Evolutionary conservation across 257 asterid species (phyloP).

Genomic region (Agastache rugosa): DNA sequence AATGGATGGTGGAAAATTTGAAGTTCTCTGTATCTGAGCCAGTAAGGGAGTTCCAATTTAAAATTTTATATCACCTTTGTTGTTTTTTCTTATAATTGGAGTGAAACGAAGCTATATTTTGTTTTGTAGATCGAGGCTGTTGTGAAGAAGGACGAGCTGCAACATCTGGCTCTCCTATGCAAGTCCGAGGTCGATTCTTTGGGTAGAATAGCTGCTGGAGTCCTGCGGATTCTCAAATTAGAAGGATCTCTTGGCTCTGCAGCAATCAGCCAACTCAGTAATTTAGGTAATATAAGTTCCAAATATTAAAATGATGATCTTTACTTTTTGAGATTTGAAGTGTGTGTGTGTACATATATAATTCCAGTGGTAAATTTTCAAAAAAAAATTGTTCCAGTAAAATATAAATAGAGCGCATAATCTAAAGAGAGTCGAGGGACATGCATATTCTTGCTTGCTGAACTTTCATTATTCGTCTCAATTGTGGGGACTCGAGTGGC

Average conservation of each 20-base stretch:
- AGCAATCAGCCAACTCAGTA: constrained; percentile 86
- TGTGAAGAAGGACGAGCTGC: constrained; percentile 87
- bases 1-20: constrained; percentile 78
- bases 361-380: not conserved
- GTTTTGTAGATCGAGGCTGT: constrained; percentile 77
- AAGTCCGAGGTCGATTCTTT: constrained; percentile 88
- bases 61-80: constrained; percentile 6
- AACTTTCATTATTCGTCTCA: not conserved
- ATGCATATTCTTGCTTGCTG: not conserved
- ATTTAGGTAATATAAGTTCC: constrained; percentile 65
- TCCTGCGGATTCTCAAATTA: constrained; percentile 86
- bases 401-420: not conserved
- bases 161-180: constrained; percentile 67
- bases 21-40: constrained; percentile 89
- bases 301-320: not conserved
- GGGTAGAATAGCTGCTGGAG: constrained; percentile 92
- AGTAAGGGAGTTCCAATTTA: constrained; percentile 50
- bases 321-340: not conserved
- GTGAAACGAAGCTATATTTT: constrained; percentile 18
- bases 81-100: constrained; percentile 27
- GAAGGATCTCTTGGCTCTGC: constrained; percentile 83
- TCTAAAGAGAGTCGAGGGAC: not conserved
- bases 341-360: too few species aligned
- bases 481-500: not conserved
- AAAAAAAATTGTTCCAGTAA: not conserved